Evolutionary conservation across 2,329 filamentous ascomycete species (phyloP).

Genomic region (Talaromyces sp.): DNA sequence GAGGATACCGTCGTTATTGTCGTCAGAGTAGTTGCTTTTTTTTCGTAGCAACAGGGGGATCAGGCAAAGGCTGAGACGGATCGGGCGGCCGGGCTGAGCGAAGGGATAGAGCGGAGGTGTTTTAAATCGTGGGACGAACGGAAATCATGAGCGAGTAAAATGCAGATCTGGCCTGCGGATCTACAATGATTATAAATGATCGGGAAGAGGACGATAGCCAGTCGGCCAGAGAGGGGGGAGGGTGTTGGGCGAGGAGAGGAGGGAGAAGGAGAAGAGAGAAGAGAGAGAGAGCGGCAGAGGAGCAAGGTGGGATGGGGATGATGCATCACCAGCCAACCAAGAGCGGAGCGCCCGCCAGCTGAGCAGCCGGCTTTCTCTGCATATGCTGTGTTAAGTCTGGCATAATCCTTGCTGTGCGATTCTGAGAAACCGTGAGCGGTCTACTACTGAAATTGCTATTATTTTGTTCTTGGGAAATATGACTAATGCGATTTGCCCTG

Average conservation of each 20-base stretch:
- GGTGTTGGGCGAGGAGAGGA: neutral
- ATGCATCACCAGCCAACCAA: conserved; percentile 11
- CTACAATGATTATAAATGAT: neutral
- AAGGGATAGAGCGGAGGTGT: neutral
- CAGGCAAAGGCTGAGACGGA: neutral
- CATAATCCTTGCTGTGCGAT: neutral
- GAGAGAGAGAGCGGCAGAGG: neutral
- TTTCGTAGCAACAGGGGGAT: neutral
- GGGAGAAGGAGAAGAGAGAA: neutral
- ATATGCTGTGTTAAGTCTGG: neutral
- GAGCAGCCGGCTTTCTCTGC: neutral
- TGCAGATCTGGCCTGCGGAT: neutral
- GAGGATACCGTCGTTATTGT: neutral
- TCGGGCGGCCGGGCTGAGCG: neutral
- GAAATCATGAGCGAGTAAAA: neutral
- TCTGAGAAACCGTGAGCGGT: neutral
- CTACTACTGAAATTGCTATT: neutral
- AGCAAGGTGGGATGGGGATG: conserved; percentile 14
- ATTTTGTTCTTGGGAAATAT: neutral
- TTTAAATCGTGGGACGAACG: neutral
- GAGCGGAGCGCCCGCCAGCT: conserved; percentile 4
- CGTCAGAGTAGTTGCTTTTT: neutral
- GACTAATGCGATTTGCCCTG: neutral
- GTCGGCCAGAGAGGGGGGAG: neutral
- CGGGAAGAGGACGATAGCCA: neutral